These are phyloP conservation scores for Amauroascus niger DNA, from an alignment of 2,329 filamentous ascomycete genomes.

Conservation along the genomic window DNA sequence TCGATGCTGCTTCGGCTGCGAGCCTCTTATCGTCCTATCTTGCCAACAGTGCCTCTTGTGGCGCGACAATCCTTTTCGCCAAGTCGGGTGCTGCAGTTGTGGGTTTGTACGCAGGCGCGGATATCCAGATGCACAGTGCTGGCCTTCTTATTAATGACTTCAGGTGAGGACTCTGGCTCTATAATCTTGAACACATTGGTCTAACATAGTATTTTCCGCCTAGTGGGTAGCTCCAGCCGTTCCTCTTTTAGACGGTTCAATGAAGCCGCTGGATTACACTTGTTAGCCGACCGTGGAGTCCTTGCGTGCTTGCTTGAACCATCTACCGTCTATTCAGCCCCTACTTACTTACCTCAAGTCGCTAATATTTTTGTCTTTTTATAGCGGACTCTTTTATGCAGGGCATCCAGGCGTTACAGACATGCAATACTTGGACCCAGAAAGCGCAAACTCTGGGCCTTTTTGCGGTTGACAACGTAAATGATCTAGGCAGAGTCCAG, in stretches of 20 bases:
- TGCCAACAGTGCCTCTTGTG: slow-evolving; percentile 1
- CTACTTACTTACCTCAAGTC: not conserved
- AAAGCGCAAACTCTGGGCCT: slow-evolving; percentile 6
- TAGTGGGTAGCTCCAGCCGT: too few species aligned
- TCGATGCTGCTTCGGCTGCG: not conserved
- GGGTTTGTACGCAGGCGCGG: slow-evolving; percentile 11
- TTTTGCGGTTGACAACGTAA: slow-evolving; percentile 1
- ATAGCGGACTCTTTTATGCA: not conserved
- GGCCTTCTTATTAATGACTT: slow-evolving; percentile 7
- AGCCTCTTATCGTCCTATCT: not conserved
- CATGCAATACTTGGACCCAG: not conserved
- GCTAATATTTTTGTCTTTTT: not conserved
- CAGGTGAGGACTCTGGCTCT: not conserved
- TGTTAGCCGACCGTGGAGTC: too few species aligned
- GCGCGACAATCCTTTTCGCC: slow-evolving; percentile 10
- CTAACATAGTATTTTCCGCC: not conserved
- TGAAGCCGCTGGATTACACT: too few species aligned
- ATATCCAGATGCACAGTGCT: slow-evolving; percentile 6
- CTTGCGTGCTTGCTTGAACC: too few species aligned
- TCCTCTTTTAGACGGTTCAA: not conserved
- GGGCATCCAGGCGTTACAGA: not conserved
- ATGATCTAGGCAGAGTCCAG: slow-evolving; percentile 2
- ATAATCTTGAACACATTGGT: not conserved
- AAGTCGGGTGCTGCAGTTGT: slow-evolving; percentile 10
- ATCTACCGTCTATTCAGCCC: too few species aligned